A percentile compares a stretch with the other conserved stretches of the same genome.
Conservation (phyloP, 306 rosid species). For the Cucurbita ficifolia region DNA sequence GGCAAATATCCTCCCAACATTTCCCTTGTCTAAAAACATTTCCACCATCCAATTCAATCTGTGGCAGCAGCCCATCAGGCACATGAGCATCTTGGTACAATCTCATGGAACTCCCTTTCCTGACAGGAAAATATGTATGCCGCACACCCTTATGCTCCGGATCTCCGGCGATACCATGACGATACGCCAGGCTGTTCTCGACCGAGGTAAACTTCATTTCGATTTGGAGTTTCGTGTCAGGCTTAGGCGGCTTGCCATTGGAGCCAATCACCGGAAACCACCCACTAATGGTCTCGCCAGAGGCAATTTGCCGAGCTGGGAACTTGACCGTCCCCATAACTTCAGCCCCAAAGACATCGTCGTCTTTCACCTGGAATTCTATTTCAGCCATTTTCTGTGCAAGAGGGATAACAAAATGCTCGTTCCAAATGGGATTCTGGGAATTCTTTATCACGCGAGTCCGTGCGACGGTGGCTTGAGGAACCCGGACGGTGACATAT, state of each 20-base stretch:
- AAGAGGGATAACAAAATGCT: slow-evolving; percentile 48
- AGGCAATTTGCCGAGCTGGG: slow-evolving; percentile 30
- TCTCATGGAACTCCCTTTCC: slow-evolving; percentile 54
- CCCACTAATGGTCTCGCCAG: slow-evolving; percentile 27
- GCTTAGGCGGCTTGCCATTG: slow-evolving; percentile 35
- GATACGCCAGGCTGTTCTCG: slow-evolving; percentile 23
- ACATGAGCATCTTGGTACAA: slow-evolving; percentile 85
- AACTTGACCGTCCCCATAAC: slow-evolving; percentile 39
- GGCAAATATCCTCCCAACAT: slow-evolving; percentile 95
- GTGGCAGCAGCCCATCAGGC: slow-evolving; percentile 22
- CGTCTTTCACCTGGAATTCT: slow-evolving; percentile 67
- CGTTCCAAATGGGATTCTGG: slow-evolving; percentile 49
- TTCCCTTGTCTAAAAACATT: slow-evolving; percentile 30
- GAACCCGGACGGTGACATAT: slow-evolving; percentile 58
- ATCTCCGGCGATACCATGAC: slow-evolving; percentile 58
- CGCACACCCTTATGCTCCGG: slow-evolving; percentile 55
- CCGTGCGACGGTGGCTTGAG: slow-evolving; percentile 77
- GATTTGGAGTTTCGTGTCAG: slow-evolving; percentile 25
- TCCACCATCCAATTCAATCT: slow-evolving; percentile 44
- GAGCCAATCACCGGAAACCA: slow-evolving; percentile 33
- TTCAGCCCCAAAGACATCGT: slow-evolving; percentile 63
- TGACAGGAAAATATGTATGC: slow-evolving; percentile 62
- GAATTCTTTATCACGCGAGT: slow-evolving; percentile 72
- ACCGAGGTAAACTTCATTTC: slow-evolving; percentile 51
- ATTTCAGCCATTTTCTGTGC: slow-evolving; percentile 51